These are phyloP conservation scores for Piedraia hortae DNA, from an alignment of 2,329 filamentous ascomycete species.

Conservation along the genomic window DNA sequence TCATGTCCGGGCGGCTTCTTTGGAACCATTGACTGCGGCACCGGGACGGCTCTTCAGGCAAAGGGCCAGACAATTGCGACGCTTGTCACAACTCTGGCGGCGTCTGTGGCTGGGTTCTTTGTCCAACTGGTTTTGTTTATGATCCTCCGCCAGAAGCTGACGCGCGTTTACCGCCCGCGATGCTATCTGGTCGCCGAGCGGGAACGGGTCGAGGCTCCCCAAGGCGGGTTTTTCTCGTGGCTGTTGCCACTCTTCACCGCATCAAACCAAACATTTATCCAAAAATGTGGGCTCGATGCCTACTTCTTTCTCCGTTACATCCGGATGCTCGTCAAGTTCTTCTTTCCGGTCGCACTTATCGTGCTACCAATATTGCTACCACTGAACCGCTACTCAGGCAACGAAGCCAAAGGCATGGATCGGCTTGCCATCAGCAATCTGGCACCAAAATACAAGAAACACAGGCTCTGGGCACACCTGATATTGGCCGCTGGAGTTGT, in stretches of 20 bases:
- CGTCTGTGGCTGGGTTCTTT: slow-evolving; percentile 11
- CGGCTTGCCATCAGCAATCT: slow-evolving; percentile 74
- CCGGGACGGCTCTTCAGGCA: slow-evolving; percentile 3
- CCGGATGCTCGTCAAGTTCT: slow-evolving; percentile 66
- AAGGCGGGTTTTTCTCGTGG: slow-evolving; percentile 27
- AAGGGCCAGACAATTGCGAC: slow-evolving; percentile 11
- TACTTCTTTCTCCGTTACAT: slow-evolving; percentile 93
- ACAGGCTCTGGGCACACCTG: slow-evolving; percentile 57
- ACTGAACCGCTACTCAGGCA: slow-evolving; percentile 48
- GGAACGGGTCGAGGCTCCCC: slow-evolving; percentile 53
- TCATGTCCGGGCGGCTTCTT: slow-evolving; percentile 1
- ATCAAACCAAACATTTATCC: slow-evolving; percentile 61
- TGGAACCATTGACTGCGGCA: slow-evolving; percentile 3
- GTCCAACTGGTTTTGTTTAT: slow-evolving; percentile 39
- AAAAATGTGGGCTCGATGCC: slow-evolving; percentile 83
- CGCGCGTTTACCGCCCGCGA: slow-evolving; percentile 67
- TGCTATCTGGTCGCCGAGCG: slow-evolving; percentile 67
- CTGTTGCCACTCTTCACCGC: slow-evolving; percentile 32
- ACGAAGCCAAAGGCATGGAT: slow-evolving; percentile 37
- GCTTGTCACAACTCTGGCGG: slow-evolving; percentile 14
- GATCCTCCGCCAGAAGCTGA: slow-evolving; percentile 47
- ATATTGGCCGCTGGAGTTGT: slow-evolving; percentile 53
- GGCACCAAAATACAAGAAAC: slow-evolving; percentile 30
- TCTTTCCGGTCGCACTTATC: slow-evolving; percentile 51
- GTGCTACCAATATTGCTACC: slow-evolving; percentile 69